phyloP scores from a whole-genome alignment of 768 basidiomycete genomes.

The Baorangia bicolor region DNA sequence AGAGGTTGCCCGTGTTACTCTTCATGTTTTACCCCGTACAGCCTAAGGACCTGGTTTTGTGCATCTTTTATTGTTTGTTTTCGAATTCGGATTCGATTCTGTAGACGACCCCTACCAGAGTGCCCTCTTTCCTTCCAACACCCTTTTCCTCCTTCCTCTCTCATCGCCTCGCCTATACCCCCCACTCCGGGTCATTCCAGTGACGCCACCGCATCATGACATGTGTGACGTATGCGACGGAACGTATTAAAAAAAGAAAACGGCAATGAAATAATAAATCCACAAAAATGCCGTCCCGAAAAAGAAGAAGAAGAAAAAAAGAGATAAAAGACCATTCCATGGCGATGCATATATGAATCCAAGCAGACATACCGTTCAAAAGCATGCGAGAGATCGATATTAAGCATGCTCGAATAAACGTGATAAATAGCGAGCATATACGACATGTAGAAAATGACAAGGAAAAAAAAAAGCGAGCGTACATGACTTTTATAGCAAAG shows the following conservation, averaged over 20 bases:
- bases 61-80: background rate
- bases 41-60: no score
- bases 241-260: background rate
- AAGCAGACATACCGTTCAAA: background rate
- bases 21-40: no score
- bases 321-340: background rate
- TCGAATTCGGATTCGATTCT: background rate
- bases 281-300: background rate
- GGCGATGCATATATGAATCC: background rate
- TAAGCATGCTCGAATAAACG: background rate
- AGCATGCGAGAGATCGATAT: constrained; percentile 1
- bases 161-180: background rate
- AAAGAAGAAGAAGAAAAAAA: background rate
- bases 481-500: constrained; percentile 53
- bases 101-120: background rate
- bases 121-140: background rate
- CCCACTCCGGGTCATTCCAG: background rate
- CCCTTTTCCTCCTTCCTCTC: background rate
- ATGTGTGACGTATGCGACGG: background rate
- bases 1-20: background rate
- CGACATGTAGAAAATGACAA: constrained; percentile 4
- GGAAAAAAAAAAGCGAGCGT: background rate
- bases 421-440: constrained; percentile 17
- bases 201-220: background rate
- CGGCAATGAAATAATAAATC: background rate